These are phyloP conservation scores for Ilex paraguariensis DNA, from an alignment of 305 asterid species.

Conservation along the genomic window DNA sequence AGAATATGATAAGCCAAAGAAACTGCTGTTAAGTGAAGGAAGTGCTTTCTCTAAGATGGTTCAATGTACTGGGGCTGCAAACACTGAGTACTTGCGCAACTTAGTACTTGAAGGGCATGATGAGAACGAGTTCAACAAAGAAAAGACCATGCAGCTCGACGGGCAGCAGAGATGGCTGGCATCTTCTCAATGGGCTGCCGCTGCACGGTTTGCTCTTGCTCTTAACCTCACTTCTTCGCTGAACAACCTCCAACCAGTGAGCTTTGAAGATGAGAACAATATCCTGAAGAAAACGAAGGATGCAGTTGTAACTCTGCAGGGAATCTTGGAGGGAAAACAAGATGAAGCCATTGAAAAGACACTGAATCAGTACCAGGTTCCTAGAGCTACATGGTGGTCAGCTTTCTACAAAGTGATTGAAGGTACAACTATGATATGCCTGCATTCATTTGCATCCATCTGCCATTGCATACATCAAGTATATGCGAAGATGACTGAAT, in stretches of 20 bases:
- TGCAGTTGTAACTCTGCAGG: conserved; percentile 56
- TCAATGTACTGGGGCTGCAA: conserved; percentile 80
- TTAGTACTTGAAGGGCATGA: conserved; percentile 35
- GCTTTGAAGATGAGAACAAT: conserved; percentile 28
- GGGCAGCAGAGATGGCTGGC: conserved; percentile 33
- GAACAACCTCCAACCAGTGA: conserved; percentile 36
- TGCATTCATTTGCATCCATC: not conserved
- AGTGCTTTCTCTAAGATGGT: conserved; percentile 72
- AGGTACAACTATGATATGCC: conserved; percentile 32
- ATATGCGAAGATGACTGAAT: not conserved
- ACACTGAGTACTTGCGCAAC: conserved; percentile 63
- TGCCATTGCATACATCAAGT: not conserved
- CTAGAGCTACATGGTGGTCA: conserved; percentile 63
- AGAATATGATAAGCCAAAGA: conserved; percentile 67
- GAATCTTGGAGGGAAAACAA: conserved; percentile 54
- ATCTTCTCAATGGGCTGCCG: conserved; percentile 57
- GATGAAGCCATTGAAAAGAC: conserved; percentile 47
- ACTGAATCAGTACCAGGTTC: conserved; percentile 44
- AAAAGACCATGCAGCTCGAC: conserved; percentile 21
- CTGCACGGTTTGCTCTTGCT: conserved; percentile 49
- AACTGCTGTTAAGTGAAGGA: conserved; percentile 46
- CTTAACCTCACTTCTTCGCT: conserved; percentile 42
- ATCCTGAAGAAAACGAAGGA: conserved; percentile 46
- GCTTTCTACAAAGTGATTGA: conserved; percentile 54
- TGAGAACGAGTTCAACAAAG: conserved; percentile 17